Conservation (phyloP, 306 rosid species). For the Prunus davidiana region DNA sequence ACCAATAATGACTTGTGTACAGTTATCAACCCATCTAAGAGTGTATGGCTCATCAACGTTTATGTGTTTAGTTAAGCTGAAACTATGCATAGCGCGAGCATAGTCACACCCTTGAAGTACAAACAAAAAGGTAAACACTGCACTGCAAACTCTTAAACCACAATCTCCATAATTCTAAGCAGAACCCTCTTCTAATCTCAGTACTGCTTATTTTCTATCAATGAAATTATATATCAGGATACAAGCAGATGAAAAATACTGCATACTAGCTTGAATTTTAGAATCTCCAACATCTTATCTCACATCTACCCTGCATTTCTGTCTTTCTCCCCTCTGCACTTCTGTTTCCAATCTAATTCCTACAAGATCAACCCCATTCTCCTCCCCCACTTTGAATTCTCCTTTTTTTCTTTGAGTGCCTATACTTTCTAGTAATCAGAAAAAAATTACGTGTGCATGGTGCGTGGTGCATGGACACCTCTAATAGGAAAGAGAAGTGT, state of each 20-base stretch:
- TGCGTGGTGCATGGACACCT: constrained; percentile 1
- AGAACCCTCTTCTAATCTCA: not conserved
- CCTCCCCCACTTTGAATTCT: not conserved
- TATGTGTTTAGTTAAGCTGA: not conserved
- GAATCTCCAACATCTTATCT: not conserved
- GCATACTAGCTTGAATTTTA: not conserved
- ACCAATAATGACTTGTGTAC: not conserved
- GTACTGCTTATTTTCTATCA: not conserved
- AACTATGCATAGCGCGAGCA: not conserved
- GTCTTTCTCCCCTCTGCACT: not conserved
- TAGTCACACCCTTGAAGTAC: not conserved
- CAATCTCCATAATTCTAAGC: not conserved
- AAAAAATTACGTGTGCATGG: not conserved
- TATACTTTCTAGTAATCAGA: not conserved
- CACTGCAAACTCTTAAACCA: not conserved
- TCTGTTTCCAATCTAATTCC: not conserved
- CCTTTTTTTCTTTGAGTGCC: not conserved
- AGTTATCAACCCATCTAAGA: not conserved
- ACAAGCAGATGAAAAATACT: not conserved
- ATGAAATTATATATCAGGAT: not conserved
- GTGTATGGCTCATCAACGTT: not conserved
- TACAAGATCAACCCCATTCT: not conserved
- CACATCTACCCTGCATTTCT: not conserved
- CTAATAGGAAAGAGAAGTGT: not conserved
- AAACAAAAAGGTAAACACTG: not conserved